These are phyloP conservation scores for Neurospora sp. DNA, from an alignment of 495 filamentous ascomycete species.

Conservation along the genomic window DNA sequence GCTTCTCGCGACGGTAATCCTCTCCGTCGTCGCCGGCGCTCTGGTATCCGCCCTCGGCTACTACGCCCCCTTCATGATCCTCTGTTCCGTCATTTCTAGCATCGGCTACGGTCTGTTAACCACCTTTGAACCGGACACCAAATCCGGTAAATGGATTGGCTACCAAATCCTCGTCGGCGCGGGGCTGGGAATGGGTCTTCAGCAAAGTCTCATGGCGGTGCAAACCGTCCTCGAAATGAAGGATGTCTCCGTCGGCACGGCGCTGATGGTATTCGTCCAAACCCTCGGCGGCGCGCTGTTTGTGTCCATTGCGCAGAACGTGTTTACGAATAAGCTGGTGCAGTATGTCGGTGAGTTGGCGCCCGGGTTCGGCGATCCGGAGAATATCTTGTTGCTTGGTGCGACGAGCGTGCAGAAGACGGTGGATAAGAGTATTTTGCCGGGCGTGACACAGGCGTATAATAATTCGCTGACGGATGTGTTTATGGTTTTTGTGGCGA, in stretches of 20 bases:
- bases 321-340: slow-evolving; percentile 65
- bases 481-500: slow-evolving; percentile 60
- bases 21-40: slow-evolving; percentile 51
- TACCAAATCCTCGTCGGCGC: slow-evolving; percentile 62
- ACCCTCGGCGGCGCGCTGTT: slow-evolving; percentile 65
- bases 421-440: slow-evolving; percentile 26
- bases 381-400: slow-evolving; percentile 46
- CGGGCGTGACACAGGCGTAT: slow-evolving; percentile 59
- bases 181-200: slow-evolving; percentile 59
- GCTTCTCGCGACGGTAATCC: slow-evolving; percentile 52
- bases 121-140: slow-evolving; percentile 48
- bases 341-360: slow-evolving; percentile 41
- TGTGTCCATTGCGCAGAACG: slow-evolving; percentile 63
- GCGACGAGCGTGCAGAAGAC: slow-evolving; percentile 53
- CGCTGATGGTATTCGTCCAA: slow-evolving; percentile 60
- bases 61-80: slow-evolving; percentile 66
- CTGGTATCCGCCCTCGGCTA: slow-evolving; percentile 57
- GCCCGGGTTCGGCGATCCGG: slow-evolving; percentile 39
- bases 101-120: slow-evolving; percentile 63
- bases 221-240: slow-evolving; percentile 52
- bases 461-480: slow-evolving; percentile 57
- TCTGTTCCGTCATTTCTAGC: slow-evolving; percentile 45
- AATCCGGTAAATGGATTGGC: slow-evolving; percentile 59
- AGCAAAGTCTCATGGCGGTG: slow-evolving; percentile 57
- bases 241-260: slow-evolving; percentile 59